Evolutionary conservation across 2,329 filamentous ascomycete species (phyloP).

Genomic region (Fusarium pseudonygamai): DNA sequence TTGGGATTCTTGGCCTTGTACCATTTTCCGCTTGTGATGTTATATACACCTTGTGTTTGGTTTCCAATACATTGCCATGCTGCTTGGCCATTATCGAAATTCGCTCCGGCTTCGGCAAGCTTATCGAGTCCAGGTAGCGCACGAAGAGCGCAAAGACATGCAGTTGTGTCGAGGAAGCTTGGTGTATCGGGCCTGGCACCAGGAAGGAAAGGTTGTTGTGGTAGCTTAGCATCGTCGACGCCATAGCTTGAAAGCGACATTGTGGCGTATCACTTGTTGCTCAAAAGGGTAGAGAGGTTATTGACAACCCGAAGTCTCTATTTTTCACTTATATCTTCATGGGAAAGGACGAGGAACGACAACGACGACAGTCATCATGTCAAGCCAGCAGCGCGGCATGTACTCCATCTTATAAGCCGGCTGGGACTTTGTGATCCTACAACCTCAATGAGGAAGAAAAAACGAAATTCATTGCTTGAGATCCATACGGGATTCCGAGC

Average conservation of each 20-base stretch:
- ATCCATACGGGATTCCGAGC: constrained; percentile 4
- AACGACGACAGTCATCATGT: neutral
- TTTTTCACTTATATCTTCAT: neutral
- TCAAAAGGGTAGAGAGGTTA: neutral
- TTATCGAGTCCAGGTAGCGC: constrained; percentile 21
- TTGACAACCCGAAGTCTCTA: neutral
- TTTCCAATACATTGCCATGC: constrained; percentile 59
- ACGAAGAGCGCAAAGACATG: constrained; percentile 52
- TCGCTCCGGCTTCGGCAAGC: constrained; percentile 7
- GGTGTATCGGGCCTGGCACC: constrained; percentile 45
- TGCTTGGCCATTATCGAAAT: constrained; percentile 20
- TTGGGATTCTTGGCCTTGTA: constrained; percentile 47
- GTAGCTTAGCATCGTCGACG: constrained; percentile 36
- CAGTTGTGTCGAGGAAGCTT: constrained; percentile 52
- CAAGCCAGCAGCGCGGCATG: neutral
- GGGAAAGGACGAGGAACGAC: neutral
- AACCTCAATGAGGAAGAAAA: neutral
- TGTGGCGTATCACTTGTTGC: neutral
- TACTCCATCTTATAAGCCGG: constrained; percentile 19
- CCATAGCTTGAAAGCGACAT: constrained; percentile 33
- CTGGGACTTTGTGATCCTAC: neutral
- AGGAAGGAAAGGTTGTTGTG: constrained; percentile 53
- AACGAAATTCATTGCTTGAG: neutral
- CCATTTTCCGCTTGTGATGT: constrained; percentile 53
- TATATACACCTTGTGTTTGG: constrained; percentile 52